Evolutionary conservation across 345 rosid genomes (phyloP), one percentile per base, ranked within the genome.

Genomic region (Psidium friedrichsthalianum): DNA sequence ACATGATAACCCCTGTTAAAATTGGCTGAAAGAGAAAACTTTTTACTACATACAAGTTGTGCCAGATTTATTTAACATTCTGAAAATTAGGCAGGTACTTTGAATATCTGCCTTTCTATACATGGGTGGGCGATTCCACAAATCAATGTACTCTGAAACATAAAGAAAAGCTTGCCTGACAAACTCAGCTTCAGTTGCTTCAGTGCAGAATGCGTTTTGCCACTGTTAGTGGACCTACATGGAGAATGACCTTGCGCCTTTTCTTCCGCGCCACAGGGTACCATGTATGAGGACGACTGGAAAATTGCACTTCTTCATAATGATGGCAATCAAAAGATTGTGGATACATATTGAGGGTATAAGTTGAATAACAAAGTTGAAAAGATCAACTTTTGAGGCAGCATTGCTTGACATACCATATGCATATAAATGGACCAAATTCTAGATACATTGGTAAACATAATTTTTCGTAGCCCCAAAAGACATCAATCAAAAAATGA

Each of bases 171-270:
- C 85, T 88, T 92, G 94, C 99, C 99, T 84, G 99, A 94, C 88
- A 95, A 84, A 90, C 98, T 94, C 51, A 87, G 91, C 87, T 94
- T 94, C 22, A 96, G 93, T 81, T 87, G 93, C 92, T 94, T 94
- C 59, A 96, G 91, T 47, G 99, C 98, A 12, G 91, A 93, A 86
- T 95, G 88, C 29, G 99, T 95, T 91, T 96, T 96, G 55, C 99
- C 99, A 88, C 99, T 96, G 69, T 96, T 96, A 32, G 99, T 96
- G 99, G 99, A 5, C 99, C 99, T 49, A 96, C 97, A 78, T 96
- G 99, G 87, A 96, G 90, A 87, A 94, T 80, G 86, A 96, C 94
- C 89, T 93, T 95, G 44, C 99, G 98, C 52, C 86, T 90, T 92
- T 93, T 95, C 87, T 82, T 95, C 53, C 99, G 92, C 82, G 99